Percentiles rank a stretch among this genome's conserved stretches.
Evolutionary conservation across 2,329 filamentous ascomycete species (phyloP).

Genomic region (Diaporthe sp.): DNA sequence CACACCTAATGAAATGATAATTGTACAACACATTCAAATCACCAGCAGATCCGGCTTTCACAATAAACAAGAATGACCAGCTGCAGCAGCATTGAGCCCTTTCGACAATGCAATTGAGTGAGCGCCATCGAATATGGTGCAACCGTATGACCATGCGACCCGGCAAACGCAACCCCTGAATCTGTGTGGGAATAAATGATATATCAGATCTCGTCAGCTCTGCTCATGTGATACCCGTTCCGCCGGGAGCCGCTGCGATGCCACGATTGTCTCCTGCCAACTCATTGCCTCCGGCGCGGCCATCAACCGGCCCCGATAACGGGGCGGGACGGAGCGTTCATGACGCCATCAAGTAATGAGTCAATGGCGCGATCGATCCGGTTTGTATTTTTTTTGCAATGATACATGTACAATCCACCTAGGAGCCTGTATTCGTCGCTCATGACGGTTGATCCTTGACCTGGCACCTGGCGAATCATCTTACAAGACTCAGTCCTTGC

Average conservation of each 20-base stretch:
- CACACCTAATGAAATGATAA: slow-evolving; percentile 41
- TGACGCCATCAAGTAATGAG: slow-evolving; percentile 20
- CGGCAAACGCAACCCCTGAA: background rate
- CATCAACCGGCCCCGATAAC: slow-evolving; percentile 27
- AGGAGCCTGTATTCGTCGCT: background rate
- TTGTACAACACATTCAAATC: slow-evolving; percentile 22
- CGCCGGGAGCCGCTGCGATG: background rate
- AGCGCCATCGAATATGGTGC: background rate
- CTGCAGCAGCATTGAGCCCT: background rate
- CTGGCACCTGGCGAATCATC: too few relatives aligned
- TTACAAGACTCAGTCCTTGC: background rate
- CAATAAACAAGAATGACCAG: background rate
- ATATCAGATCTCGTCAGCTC: background rate
- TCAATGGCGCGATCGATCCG: background rate
- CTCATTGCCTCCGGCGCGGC: background rate
- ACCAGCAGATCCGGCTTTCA: background rate
- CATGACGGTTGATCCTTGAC: background rate
- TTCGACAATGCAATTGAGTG: background rate
- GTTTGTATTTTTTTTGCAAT: background rate
- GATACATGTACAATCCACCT: too few relatives aligned
- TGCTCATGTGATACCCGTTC: background rate
- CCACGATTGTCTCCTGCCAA: slow-evolving; percentile 1
- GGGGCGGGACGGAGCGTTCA: slow-evolving; percentile 29
- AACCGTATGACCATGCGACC: background rate
- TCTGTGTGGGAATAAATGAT: background rate